A percentile compares a stretch with the other conserved stretches of the same genome.
These are phyloP conservation scores for Leersia perrieri DNA, from an alignment of 176 grass and related monocot species.

Conservation along the genomic window DNA sequence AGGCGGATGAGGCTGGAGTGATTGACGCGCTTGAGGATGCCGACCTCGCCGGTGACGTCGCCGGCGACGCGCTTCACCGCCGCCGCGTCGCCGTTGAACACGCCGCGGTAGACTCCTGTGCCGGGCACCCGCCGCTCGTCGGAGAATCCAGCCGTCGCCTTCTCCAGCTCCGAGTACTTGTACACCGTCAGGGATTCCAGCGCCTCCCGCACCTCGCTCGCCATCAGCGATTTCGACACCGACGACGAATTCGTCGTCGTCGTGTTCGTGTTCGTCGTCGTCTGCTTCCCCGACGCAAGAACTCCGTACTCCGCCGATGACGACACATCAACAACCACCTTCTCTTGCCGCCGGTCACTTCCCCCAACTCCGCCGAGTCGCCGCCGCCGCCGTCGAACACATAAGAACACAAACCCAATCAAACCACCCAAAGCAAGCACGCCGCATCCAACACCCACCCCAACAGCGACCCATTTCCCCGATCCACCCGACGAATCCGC, in stretches of 20 bases:
- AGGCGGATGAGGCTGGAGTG: constrained; percentile 69
- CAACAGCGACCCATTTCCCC: constrained; percentile 40
- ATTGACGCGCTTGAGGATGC: constrained; percentile 69
- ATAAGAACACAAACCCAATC: constrained; percentile 13
- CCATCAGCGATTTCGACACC: constrained; percentile 11
- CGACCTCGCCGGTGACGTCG: constrained; percentile 69
- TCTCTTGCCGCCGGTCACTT: background rate
- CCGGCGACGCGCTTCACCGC: constrained; percentile 70
- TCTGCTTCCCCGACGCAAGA: constrained; percentile 15
- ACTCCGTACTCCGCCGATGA: constrained; percentile 29
- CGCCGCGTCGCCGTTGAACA: constrained; percentile 73
- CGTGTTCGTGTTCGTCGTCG: background rate
- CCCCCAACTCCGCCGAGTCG: background rate
- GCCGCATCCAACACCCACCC: constrained; percentile 51
- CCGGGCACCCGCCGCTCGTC: constrained; percentile 45
- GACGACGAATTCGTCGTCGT: background rate
- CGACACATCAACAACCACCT: constrained; percentile 21
- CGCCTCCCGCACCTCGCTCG: constrained; percentile 42
- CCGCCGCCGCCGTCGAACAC: constrained; percentile 12
- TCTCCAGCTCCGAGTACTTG: constrained; percentile 60
- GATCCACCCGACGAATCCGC: background rate
- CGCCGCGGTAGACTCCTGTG: constrained; percentile 59
- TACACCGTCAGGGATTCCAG: constrained; percentile 69
- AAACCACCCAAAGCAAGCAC: constrained; percentile 30
- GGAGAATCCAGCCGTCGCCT: constrained; percentile 55